Base-by-base conservation (phyloP, 148 eudicot genomes). In the Chenopodium formosanum region DNA sequence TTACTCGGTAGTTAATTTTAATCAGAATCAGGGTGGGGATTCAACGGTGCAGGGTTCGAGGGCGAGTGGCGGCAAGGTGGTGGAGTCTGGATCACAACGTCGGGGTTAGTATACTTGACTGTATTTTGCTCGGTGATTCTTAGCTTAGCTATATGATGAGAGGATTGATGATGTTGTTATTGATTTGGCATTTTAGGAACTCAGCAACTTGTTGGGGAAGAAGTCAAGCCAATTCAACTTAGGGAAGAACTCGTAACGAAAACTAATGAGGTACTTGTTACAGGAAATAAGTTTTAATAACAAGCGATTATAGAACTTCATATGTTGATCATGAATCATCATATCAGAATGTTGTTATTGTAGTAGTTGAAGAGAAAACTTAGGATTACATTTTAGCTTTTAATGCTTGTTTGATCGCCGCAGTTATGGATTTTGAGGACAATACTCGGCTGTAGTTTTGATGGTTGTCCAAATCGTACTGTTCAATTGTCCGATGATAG, bases 61-160 rank as follows among this genome's bases (percentile, higher is more conserved):
- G 78, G 69, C 73, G 58, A 75, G 80, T 68, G 84, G 76, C 50
- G 78, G 80, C 66, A 74, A 78, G 47, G 29, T 52, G 79, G n/a
- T 25, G 72, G 27, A 53, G 74, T 56, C 74, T 81, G 75, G 81
- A 78, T 77, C 75, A 63, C 88, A 81, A 80, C 79, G 80, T 74
- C 87, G 80, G 76, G 97, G 98, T 93, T 74, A 80, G 90, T 91
- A 37, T 66, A 47, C 20, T 74, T 82, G 70, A 66, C 29, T 50
- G 17, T 58, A 1, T 34, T 84, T 74, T 58, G 29, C 13, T 76
- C 34, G 25, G 27, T 76, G n/a, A 5, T 70, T 47, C 23, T 7
- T 52, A 52, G 2, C 23, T 7, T 46, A 52, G 2, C 53, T 48
- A 52, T 25, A 27, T 56, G 8, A 82, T 84, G 48, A 14, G 77